Evolutionary conservation across 2,329 filamentous ascomycete species (phyloP), one percentile per base, ranked within the genome.

Genomic region (Hyphodiscus sp.): DNA sequence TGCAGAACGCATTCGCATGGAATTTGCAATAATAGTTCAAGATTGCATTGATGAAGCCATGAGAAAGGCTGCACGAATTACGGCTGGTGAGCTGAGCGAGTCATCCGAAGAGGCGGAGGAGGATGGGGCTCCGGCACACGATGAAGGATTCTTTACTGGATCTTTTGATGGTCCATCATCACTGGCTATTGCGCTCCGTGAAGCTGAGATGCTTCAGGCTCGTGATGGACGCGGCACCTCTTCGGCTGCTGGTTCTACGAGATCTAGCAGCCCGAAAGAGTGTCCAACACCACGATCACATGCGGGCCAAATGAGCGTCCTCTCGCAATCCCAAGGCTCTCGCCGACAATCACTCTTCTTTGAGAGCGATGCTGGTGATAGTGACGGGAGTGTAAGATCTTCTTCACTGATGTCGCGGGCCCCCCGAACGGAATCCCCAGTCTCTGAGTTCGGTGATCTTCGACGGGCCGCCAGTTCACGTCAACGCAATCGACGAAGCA

Each of bases 41-140:
- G 90, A 96, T 63, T 99, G 94, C 68, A 96, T 99, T 50, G 86
- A 95, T 56, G 91, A 90, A 57, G 94, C 94, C 9, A 80, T 97
- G 71, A 82, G 82, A 60, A 96, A 97, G 70, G 91, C 94, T 50
- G 88, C 89, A 52, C 86, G 86, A 48, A 92, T 96, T 61, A 90
- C 90, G 45, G 85, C 89, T 44, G 92, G 92, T 11, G 83, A 91
- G 50, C 73, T 95, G 16, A 92, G 87, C 59, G 91, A 95, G 65
- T 92, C 89, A 0, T 76, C 79, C 16, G 73, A 76, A 2, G 74
- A 75, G 23, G 23, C 23, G 3, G 68, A 67, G 41, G 65, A 67
- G 29, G 74, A 76, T 18, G 63, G 62, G 16, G 74, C 70, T 2
- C 71, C 73, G 9, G 73, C 68, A 1, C 66, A 76, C 26, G 80